A percentile compares a stretch with the other conserved stretches of the same genome.
These are phyloP conservation scores for Scalesia atractyloides DNA, from an alignment of 129 eudicot genomes.

Conservation along the genomic window DNA sequence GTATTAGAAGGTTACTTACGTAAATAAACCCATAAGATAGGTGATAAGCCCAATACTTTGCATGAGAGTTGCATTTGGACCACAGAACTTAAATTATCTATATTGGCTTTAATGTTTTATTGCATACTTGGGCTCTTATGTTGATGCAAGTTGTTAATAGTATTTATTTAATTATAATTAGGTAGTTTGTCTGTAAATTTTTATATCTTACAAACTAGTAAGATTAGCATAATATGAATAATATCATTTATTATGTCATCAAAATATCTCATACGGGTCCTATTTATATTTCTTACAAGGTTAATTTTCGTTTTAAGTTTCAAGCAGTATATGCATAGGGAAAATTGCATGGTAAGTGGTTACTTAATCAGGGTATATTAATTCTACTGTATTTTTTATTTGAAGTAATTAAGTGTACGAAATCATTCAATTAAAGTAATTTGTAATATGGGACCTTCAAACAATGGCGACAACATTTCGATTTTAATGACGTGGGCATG, in stretches of 20 bases:
- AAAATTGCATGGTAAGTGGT: too few relatives aligned
- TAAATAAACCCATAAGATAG: slow-evolving; percentile 1
- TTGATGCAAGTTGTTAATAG: background rate
- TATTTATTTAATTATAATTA: background rate
- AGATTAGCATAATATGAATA: background rate
- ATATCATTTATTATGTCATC: background rate
- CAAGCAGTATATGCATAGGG: too few relatives aligned
- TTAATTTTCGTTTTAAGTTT: too few relatives aligned
- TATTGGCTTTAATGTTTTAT: background rate
- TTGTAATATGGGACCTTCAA: background rate
- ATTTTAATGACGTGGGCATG: background rate
- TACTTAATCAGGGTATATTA: too few relatives aligned
- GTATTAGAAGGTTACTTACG: background rate
- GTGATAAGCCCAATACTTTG: background rate
- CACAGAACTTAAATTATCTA: background rate
- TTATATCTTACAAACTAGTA: background rate
- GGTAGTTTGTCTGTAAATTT: background rate
- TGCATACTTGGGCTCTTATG: background rate
- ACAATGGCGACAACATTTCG: background rate
- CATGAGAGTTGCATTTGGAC: background rate
- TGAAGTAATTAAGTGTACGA: background rate
- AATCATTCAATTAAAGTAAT: background rate
- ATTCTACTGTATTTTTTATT: background rate
- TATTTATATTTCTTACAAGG: background rate
- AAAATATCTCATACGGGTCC: background rate